Evolutionary conservation across 345 rosid species (phyloP), one percentile per base, ranked within the genome.

Genomic region (Draba incana): DNA sequence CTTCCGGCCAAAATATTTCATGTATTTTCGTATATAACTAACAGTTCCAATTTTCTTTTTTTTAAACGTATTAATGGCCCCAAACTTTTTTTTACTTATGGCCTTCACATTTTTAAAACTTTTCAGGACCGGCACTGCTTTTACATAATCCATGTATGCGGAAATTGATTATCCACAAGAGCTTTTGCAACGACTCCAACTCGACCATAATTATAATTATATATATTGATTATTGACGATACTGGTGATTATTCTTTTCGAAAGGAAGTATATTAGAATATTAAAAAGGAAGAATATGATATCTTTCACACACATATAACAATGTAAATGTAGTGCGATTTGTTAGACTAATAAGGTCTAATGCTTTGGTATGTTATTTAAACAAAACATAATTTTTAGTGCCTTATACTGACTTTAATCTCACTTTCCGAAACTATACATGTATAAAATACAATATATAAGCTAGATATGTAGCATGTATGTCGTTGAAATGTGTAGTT

Each of bases 401-500:
- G 24, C 37, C 41, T 41, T 51, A 31, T 20, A 20, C 54, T 62
- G 46, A 25, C 54, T 70, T 52, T 52, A 51, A 14, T 42, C 68
- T 70, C 55, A 52, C 54, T 52, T 70, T 70, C 1, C 14, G 62
- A 37, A 54, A 46, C 49, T 56, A 48, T 38, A 23, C 10, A n/a
- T 39, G 25, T 38, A 15, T 38, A 48, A 20, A 20, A 20, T 20
- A 20, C 35, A 31, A 31, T 54, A 53, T 27, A 47, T 64, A 28
- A 46, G 8, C n/a, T 72, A 55, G 31, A 72, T 64, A n/a, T 52
- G 57, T 64, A 72, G 75, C 51, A 72, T 64, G 65, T 47, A 56
- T 71, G 70, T 64, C 57, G 61, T 45, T 46, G 25, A 15, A 50
- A 71, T 64, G 64, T 64, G 65, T 64, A 20, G 65, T 64, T 41